phyloP scores from a whole-genome alignment of 331 rosid species.

The Pyracantha coccinea region DNA sequence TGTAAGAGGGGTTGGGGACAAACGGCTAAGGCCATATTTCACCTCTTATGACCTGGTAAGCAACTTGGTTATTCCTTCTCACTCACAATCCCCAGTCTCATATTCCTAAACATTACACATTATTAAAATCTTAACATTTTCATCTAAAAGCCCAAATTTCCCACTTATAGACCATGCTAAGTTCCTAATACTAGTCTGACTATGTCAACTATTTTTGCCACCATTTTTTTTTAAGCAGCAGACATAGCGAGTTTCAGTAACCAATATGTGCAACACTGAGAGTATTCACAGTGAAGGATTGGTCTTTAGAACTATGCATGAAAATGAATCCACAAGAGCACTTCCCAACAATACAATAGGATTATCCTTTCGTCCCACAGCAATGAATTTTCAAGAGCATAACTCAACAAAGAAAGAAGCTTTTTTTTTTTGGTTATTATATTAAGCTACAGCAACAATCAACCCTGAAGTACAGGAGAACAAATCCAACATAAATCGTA shows the following conservation, averaged over 20 bases:
- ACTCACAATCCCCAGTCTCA: background rate
- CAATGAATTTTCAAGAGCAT: background rate
- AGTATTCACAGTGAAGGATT: background rate
- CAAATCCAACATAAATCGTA: background rate
- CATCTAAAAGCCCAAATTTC: background rate
- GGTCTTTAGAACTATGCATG: background rate
- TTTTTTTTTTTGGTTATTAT: background rate
- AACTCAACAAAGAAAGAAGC: background rate
- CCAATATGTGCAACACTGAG: background rate
- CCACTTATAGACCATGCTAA: no score
- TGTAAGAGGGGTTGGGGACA: background rate
- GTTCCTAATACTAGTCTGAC: no score
- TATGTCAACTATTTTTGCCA: no score
- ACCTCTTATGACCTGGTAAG: background rate
- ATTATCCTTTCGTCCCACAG: background rate
- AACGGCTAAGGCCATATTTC: no score
- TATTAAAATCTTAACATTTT: background rate
- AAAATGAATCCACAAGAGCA: background rate
- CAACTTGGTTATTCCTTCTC: background rate
- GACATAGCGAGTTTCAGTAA: background rate
- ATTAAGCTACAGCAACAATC: background rate
- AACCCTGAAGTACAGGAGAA: background rate
- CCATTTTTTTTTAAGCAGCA: no score
- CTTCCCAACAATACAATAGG: background rate
- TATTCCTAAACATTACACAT: background rate